Base-by-base conservation (phyloP, 495 filamentous ascomycete genomes). In the Lasiosphaeria hispida region DNA sequence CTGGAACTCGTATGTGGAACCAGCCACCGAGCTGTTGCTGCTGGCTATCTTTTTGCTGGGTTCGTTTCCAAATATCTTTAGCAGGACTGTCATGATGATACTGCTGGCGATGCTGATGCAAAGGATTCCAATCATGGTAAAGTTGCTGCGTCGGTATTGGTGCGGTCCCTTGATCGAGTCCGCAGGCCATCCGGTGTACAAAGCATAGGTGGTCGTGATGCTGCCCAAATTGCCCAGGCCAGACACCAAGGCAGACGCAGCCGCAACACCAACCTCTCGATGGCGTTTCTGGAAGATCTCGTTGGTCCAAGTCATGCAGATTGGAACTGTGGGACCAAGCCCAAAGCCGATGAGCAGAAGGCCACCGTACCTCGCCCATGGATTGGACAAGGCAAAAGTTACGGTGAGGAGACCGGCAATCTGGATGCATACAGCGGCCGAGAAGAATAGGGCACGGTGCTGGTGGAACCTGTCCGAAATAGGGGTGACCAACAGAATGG, bases 281-380 rank as follows among this genome's bases (percentile, higher is more conserved):
- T 96, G 91, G 4, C 91, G 87, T 15, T 79, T 83, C 70, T 96
- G 91, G 77, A 96, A 96, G 57, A 95, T 88, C 70, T 95, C 89
- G 58, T 83, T 88, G 7, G 91, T 91, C 91, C 91, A 96, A 55
- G 91, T 87, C 91, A 96, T 96, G 66, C 86, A 90, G 68, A 91
- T 90, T 40, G 91, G 91, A 2, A 96, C 91, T 3, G 91, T 96
- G 10, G 91, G 92, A 6, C 91, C 91, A 6, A 96, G 84, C 4
- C 91, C 92, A 69, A 96, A 96, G 6, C 91, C 91, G 48, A 96
- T 86, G 67, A 96, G 85, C 14, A 96, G 74, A n/a, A 96, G 81
- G 1, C 91, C 91, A 38, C 87, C 89, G 69, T 96, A 96, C 11
- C 91, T 82, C 1, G 88, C 84, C 91, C 91, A 96, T 19, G 86